Evolutionary conservation across 2,329 filamentous ascomycete genomes (phyloP).

Genomic region (Tolypocladium nubicola): DNA sequence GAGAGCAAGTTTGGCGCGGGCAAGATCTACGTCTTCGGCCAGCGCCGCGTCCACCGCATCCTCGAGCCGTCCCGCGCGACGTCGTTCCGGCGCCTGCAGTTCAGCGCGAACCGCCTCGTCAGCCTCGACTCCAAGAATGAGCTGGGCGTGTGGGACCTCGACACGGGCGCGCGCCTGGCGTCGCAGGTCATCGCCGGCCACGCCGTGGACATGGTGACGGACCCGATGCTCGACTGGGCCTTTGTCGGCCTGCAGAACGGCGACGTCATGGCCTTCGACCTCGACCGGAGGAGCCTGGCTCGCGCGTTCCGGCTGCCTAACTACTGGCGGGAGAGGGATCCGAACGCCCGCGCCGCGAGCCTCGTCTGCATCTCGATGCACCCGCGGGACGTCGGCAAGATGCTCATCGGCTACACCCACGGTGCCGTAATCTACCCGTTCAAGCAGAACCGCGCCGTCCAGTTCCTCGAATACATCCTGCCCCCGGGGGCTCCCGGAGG

Average conservation of each 20-base stretch:
- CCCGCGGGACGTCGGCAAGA: constrained; percentile 81
- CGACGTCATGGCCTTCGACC: constrained; percentile 84
- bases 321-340: constrained; percentile 68
- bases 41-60: constrained; percentile 66
- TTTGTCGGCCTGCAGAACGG: constrained; percentile 75
- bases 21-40: constrained; percentile 82
- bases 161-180: constrained; percentile 53
- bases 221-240: constrained; percentile 88
- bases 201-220: constrained; percentile 64
- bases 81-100: constrained; percentile 69
- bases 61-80: constrained; percentile 61
- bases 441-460: constrained; percentile 72
- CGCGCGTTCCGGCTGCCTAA: constrained; percentile 75
- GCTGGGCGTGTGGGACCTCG: constrained; percentile 71
- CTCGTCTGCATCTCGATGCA: constrained; percentile 77
- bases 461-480: constrained; percentile 75
- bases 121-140: constrained; percentile 82
- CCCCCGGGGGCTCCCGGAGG: constrained; percentile 77
- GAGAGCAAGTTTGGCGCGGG: constrained; percentile 79
- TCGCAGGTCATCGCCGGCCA: constrained; percentile 68
- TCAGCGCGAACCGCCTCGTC: constrained; percentile 76
- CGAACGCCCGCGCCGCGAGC: constrained; percentile 46
- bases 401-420: constrained; percentile 82
- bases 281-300: constrained; percentile 64
- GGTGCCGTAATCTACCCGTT: constrained; percentile 89